Evolutionary conservation across 2,329 filamentous ascomycete genomes (phyloP).

Genomic region (Alternaria angustiovoidea): DNA sequence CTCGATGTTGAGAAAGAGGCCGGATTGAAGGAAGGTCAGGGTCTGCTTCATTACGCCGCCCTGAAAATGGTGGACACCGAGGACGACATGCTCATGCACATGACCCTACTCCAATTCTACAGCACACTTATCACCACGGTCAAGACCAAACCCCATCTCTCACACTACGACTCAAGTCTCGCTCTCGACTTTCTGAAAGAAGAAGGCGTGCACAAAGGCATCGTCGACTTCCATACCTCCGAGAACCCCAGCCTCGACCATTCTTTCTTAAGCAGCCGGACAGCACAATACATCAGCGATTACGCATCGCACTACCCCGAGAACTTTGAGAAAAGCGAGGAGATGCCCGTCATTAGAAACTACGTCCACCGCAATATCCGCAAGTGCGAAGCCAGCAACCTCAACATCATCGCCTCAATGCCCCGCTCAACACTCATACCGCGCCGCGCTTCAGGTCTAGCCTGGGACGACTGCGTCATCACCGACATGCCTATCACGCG

Average conservation of each 20-base stretch:
- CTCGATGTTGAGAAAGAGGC: constrained; percentile 60
- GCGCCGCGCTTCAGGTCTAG: constrained; percentile 47
- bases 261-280: constrained; percentile 62
- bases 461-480: constrained; percentile 52
- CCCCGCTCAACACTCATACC: constrained; percentile 63
- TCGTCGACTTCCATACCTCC: constrained; percentile 60
- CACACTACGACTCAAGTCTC: constrained; percentile 50
- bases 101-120: constrained; percentile 66
- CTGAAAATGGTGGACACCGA: constrained; percentile 64
- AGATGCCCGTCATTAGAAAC: constrained; percentile 57
- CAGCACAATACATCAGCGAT: constrained; percentile 65
- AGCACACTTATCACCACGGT: constrained; percentile 60
- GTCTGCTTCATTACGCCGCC: constrained; percentile 64
- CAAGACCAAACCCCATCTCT: constrained; percentile 39
- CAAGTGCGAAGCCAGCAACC: constrained; percentile 63
- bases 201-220: constrained; percentile 59
- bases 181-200: constrained; percentile 63
- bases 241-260: constrained; percentile 61
- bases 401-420: constrained; percentile 65
- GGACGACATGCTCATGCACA: constrained; percentile 67
- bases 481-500: constrained; percentile 61
- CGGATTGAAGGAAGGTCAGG: constrained; percentile 41
- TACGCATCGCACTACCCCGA: constrained; percentile 65
- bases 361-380: constrained; percentile 60
- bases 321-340: constrained; percentile 60